Base-by-base conservation (phyloP, 768 basidiomycete species). In the Phlegmacium glaucopus region DNA sequence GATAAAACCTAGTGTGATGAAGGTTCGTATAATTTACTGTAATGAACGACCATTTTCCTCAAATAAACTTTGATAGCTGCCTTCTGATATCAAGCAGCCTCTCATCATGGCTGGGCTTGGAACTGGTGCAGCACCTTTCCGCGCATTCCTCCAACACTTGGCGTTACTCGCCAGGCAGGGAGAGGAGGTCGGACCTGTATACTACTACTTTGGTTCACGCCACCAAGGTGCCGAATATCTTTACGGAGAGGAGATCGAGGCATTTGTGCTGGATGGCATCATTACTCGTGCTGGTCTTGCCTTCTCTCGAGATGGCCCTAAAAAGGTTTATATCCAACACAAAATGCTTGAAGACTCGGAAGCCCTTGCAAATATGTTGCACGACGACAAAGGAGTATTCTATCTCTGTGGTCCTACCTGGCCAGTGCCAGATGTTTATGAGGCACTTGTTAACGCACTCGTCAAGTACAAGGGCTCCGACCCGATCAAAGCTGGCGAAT, bases 1-100 rank as follows among this genome's bases (percentile, higher is more conserved):
- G 6, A 87, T 98, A 70, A 96, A 96, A 67, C 96, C 96, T 18
- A 96, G 94, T 62, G 96, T 99, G 25, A 98, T 99, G 96, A 98
- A 97, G 79, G 90, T 91, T 48, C 17, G 75, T 64, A 17, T 11
- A 13, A 32, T 39, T 43, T 9, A 13, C 38, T n/a, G 13, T 39
- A 25, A 39, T 39, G 35, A 10, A 29, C 38, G 17, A 13, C 45
- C 35, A 25, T 44, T 36, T 13, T 48, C 6, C 26, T 39, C 9
- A 26, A 27, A 25, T 9, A 28, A 28, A 22, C 11, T 28, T 35
- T 8, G 40, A 36, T 54, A 93, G 89, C 75, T 98, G 5, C 96
- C 96, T 44, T 87, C 87, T 0, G 77, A 82, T 61, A 74, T 83
- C 62, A 78, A 74, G 39, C 94, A 95, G 61, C 96, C 96, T 32